Evolutionary conservation across 106 monocot genomes (phyloP).

Genomic region (Amphibolis antarctica): DNA sequence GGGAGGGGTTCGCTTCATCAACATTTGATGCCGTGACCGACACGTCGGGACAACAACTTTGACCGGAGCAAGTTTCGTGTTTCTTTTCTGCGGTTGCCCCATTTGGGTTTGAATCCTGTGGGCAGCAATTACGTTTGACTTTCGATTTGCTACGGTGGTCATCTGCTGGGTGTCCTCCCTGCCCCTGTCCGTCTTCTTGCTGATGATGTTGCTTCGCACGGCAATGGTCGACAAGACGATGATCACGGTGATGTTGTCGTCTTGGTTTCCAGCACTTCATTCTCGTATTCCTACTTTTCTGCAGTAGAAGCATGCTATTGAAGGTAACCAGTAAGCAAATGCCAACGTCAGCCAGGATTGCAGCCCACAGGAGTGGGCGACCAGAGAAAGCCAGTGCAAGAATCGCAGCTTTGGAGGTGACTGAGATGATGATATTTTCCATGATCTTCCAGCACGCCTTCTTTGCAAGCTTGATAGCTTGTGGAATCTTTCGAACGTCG

Average conservation of each 20-base stretch:
- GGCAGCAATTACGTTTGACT: background rate
- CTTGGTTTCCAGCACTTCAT: conserved; percentile 36
- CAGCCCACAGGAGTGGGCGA: conserved; percentile 83
- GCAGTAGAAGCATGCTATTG: conserved; percentile 67
- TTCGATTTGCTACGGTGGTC: background rate
- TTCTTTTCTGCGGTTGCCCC: background rate
- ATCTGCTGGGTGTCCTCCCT: background rate
- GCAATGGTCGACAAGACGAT: background rate
- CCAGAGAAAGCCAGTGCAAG: conserved; percentile 60
- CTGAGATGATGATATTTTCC: conserved; percentile 59
- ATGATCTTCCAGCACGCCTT: conserved; percentile 49
- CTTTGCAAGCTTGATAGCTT: conserved; percentile 56
- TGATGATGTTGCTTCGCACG: background rate
- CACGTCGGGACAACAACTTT: background rate
- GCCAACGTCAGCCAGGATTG: conserved; percentile 87
- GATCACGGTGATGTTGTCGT: conserved; percentile 1
- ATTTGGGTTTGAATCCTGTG: background rate
- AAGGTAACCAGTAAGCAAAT: conserved; percentile 75
- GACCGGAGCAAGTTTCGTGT: background rate
- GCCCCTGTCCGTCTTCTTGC: background rate
- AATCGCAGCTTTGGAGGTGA: conserved; percentile 45
- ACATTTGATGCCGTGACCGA: background rate
- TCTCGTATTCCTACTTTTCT: conserved; percentile 4
- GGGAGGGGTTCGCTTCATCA: background rate
- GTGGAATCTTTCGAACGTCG: conserved; percentile 64